Evolutionary conservation across 1,284 basidiomycete species (phyloP).

Genomic region (Heterobasidion irregulare): DNA sequence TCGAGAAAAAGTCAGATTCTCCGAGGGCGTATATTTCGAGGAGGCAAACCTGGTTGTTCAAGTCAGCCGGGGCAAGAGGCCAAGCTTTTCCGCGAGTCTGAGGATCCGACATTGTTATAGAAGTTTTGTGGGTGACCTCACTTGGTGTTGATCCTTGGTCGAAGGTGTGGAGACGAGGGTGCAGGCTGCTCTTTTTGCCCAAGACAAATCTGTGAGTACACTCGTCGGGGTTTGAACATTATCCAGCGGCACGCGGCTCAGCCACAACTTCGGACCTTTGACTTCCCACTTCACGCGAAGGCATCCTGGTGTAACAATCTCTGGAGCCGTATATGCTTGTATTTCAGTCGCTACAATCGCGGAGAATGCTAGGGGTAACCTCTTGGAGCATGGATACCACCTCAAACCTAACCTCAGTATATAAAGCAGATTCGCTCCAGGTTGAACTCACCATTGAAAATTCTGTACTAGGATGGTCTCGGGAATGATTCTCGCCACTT

Average conservation of each 20-base stretch:
- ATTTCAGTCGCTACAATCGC: too few species aligned
- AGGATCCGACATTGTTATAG: conserved; percentile 44
- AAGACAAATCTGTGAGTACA: too few species aligned
- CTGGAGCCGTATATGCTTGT: too few species aligned
- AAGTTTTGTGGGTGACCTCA: conserved; percentile 47
- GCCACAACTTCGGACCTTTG: too few species aligned
- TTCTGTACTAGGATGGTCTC: neutral
- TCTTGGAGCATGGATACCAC: too few species aligned
- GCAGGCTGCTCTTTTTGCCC: neutral
- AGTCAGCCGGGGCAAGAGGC: conserved; percentile 82
- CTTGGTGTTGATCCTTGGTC: conserved; percentile 72
- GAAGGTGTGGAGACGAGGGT: conserved; percentile 1
- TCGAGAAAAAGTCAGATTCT: neutral
- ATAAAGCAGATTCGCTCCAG: too few species aligned
- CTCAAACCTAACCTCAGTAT: too few species aligned
- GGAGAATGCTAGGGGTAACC: too few species aligned
- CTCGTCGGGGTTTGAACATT: neutral
- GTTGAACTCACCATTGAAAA: too few species aligned
- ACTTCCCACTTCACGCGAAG: too few species aligned
- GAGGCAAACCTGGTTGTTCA: conserved; percentile 85
- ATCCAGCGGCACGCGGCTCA: too few species aligned
- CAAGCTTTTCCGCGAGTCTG: conserved; percentile 70
- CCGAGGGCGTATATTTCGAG: conserved; percentile 15
- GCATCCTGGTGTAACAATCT: too few species aligned
- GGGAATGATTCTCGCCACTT: neutral